Conservation (phyloP, 306 rosid genomes). For the Trifolium subterraneum region DNA sequence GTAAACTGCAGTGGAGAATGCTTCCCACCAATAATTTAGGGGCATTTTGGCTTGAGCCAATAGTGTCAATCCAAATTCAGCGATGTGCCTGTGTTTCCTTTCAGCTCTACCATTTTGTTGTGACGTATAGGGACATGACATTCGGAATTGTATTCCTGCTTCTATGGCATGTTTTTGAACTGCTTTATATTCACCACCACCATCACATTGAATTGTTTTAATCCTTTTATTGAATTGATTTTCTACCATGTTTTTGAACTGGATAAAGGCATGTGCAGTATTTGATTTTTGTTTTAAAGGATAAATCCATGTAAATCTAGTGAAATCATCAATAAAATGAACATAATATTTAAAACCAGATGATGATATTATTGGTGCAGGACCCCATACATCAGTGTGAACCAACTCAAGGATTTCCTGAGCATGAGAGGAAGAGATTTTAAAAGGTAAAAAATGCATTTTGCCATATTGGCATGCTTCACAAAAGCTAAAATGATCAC, state of each 20-base stretch:
- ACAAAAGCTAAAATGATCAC: neutral
- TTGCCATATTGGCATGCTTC: neutral
- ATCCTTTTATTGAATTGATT: neutral
- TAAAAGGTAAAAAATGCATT: neutral
- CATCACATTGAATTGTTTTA: neutral
- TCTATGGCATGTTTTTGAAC: neutral
- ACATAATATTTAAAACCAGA: too few species aligned
- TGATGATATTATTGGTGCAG: too few species aligned
- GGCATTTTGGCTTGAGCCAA: constrained; percentile 8
- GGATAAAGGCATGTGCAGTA: too few species aligned
- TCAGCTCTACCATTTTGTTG: neutral
- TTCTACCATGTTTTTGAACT: too few species aligned
- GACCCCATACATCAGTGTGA: neutral
- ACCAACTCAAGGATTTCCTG: neutral
- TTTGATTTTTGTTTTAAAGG: neutral
- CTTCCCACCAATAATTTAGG: neutral
- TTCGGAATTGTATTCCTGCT: neutral
- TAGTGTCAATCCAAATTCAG: neutral
- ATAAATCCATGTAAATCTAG: neutral
- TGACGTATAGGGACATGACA: neutral
- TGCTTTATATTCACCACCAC: neutral
- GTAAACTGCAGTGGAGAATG: neutral
- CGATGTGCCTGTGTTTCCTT: neutral
- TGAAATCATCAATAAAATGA: too few species aligned
- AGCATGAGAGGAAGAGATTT: neutral